Evolutionary conservation across 2,329 filamentous ascomycete genomes (phyloP).

Genomic region (Colletotrichum aenigma): DNA sequence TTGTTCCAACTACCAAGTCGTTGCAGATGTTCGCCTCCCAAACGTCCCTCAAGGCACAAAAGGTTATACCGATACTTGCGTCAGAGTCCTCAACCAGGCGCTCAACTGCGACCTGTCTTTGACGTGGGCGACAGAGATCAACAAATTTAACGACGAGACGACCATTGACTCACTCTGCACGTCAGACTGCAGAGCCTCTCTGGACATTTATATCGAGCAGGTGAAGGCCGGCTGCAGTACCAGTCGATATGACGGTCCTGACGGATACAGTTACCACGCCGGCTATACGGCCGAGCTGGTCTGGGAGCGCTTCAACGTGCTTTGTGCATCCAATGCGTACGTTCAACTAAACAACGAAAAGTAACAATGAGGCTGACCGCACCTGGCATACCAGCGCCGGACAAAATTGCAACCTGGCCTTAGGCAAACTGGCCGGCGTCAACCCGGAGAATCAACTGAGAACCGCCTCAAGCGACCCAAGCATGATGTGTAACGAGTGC

Average conservation of each 20-base stretch:
- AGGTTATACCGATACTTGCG: background rate
- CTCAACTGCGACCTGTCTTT: background rate
- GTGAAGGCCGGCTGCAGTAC: background rate
- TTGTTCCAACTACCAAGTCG: too few species aligned
- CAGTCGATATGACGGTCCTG: background rate
- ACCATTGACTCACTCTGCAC: background rate
- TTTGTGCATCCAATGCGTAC: too few species aligned
- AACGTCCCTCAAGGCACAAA: accelerated
- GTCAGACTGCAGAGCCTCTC: background rate
- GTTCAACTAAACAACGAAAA: too few species aligned
- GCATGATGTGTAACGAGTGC: too few species aligned
- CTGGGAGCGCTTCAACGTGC: too few species aligned
- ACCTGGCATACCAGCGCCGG: too few species aligned
- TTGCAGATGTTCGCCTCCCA: background rate
- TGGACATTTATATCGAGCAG: background rate
- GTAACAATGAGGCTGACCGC: too few species aligned
- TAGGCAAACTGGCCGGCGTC: too few species aligned
- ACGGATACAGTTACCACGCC: background rate
- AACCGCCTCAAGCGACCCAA: too few species aligned
- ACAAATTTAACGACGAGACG: background rate
- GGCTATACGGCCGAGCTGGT: too few species aligned
- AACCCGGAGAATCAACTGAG: too few species aligned
- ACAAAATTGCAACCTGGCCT: too few species aligned
- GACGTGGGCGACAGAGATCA: background rate
- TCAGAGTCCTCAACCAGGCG: background rate